These are phyloP conservation scores for Chenopodium album DNA, from an alignment of 148 eudicot genomes.

Conservation along the genomic window DNA sequence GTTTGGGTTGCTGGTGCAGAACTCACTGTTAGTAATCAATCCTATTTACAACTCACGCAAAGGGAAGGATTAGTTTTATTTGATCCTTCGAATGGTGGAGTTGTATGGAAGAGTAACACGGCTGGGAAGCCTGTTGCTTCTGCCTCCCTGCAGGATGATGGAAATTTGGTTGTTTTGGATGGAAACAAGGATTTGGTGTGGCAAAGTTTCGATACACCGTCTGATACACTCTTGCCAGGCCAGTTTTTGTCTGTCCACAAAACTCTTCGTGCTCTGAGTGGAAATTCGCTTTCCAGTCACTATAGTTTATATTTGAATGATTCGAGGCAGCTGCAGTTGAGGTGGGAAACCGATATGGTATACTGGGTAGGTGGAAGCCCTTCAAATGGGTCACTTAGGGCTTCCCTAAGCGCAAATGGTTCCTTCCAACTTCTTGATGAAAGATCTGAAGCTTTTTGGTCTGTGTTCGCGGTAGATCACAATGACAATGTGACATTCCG, in stretches of 20 bases:
- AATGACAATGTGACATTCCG: constrained; percentile 47
- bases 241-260: constrained; percentile 41
- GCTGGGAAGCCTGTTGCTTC: constrained; percentile 41
- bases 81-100: constrained; percentile 38
- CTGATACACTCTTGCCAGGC: constrained; percentile 57
- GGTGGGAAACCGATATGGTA: constrained; percentile 40
- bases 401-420: constrained; percentile 45
- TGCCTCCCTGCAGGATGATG: constrained; percentile 50
- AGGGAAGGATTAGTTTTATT: constrained; percentile 46
- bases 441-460: constrained; percentile 42
- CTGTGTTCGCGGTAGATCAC: constrained; percentile 55
- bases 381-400: constrained; percentile 25
- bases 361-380: constrained; percentile 50
- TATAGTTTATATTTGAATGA: constrained; percentile 41
- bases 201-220: constrained; percentile 68
- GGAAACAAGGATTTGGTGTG: constrained; percentile 40
- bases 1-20: constrained; percentile 69
- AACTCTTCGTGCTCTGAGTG: constrained; percentile 50
- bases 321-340: constrained; percentile 43
- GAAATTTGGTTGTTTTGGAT: constrained; percentile 52
- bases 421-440: constrained; percentile 47
- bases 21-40: constrained; percentile 37
- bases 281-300: constrained; percentile 51
- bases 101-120: constrained; percentile 52
- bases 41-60: constrained; percentile 47